A percentile compares a stretch with the other conserved stretches of the same genome.
These are phyloP conservation scores for Tremella fuciformis DNA, from an alignment of 768 basidiomycete species.

Conservation along the genomic window DNA sequence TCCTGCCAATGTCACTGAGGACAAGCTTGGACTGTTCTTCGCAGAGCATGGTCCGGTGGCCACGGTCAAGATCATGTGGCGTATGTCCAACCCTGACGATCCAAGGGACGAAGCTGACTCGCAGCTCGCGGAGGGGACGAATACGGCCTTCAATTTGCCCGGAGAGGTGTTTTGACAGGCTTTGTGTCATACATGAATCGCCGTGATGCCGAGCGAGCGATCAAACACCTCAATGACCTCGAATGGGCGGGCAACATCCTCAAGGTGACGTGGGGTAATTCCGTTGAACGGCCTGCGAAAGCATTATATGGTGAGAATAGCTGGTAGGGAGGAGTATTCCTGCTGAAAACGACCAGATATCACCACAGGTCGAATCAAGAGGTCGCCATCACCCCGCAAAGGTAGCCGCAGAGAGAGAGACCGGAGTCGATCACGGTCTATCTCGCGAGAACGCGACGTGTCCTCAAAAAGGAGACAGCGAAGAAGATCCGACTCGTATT, in stretches of 20 bases:
- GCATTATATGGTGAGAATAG: slow-evolving; percentile 64
- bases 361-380: neutral
- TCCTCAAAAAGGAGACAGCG: slow-evolving; percentile 25
- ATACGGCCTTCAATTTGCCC: slow-evolving; percentile 62
- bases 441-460: neutral
- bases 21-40: slow-evolving; percentile 81
- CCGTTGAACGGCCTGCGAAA: slow-evolving; percentile 77
- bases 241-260: slow-evolving; percentile 91
- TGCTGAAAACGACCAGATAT: neutral
- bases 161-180: slow-evolving; percentile 71
- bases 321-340: neutral
- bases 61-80: slow-evolving; percentile 84
- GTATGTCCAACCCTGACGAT: slow-evolving; percentile 30
- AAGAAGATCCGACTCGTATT: slow-evolving; percentile 18
- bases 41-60: slow-evolving; percentile 86
- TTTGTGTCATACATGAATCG: slow-evolving; percentile 97
- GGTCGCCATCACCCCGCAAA: slow-evolving; percentile 16
- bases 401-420: neutral
- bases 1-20: slow-evolving; percentile 80
- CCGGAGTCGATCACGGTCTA: neutral
- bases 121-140: slow-evolving; percentile 64
- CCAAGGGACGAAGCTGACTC: slow-evolving; percentile 1
- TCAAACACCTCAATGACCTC: slow-evolving; percentile 84
- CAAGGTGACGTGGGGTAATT: slow-evolving; percentile 95
- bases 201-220: slow-evolving; percentile 80